Conservation (phyloP, 768 basidiomycete species). For the Hygrocybe coccinea region DNA sequence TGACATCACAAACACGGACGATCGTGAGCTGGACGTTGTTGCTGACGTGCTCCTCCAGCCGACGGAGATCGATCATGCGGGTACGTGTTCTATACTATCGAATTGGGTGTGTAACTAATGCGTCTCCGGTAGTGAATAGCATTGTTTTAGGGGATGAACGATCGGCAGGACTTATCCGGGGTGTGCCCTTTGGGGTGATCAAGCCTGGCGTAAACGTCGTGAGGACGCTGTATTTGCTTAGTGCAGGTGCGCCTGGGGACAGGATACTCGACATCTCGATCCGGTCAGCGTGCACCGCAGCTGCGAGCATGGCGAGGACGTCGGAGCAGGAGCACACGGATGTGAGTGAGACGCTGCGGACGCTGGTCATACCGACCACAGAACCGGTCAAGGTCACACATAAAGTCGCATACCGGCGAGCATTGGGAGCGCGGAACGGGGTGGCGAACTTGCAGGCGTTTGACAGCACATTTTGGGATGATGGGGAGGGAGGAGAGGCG, state of each 20-base stretch:
- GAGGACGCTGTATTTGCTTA: slow-evolving; percentile 62
- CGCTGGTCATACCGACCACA: slow-evolving; percentile 63
- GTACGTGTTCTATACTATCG: slow-evolving; percentile 36
- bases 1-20: slow-evolving; percentile 67
- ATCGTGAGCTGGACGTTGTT: slow-evolving; percentile 58
- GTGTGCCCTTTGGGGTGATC: slow-evolving; percentile 60
- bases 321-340: slow-evolving; percentile 23
- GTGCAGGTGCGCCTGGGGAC: slow-evolving; percentile 60
- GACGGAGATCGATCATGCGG: slow-evolving; percentile 64
- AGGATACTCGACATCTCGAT: slow-evolving; percentile 79
- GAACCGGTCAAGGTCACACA: slow-evolving; percentile 54
- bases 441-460: slow-evolving; percentile 52
- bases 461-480: slow-evolving; percentile 51
- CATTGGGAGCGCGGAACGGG: slow-evolving; percentile 38
- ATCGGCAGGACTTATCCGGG: slow-evolving; percentile 73
- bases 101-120: not conserved
- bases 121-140: slow-evolving; percentile 44
- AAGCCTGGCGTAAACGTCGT: slow-evolving; percentile 49
- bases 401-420: slow-evolving; percentile 49
- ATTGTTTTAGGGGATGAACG: slow-evolving; percentile 57
- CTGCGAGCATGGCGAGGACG: slow-evolving; percentile 14
- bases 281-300: slow-evolving; percentile 45
- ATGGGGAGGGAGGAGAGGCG: slow-evolving; percentile 51
- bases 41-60: slow-evolving; percentile 81
- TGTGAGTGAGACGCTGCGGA: slow-evolving; percentile 59